Percentiles rank a stretch among this genome's conserved stretches.
phyloP scores from a whole-genome alignment of 2,329 filamentous ascomycete genomes.

The Cladobotryum protrusum region DNA sequence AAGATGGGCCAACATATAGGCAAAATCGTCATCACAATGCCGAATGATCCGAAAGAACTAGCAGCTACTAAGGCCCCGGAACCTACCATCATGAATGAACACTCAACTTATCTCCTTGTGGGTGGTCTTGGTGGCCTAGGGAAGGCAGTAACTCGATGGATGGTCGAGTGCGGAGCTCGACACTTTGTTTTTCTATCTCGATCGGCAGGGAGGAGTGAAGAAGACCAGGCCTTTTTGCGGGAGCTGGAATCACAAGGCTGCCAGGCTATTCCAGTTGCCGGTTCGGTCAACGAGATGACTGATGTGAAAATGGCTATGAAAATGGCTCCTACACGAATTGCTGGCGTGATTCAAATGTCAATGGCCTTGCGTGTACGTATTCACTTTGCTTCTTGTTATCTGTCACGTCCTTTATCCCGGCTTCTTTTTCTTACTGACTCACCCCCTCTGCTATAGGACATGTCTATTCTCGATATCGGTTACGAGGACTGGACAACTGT shows the following conservation, averaged over 20 bases:
- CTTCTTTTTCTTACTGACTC: too few relatives aligned
- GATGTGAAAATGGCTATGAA: slow-evolving; percentile 6
- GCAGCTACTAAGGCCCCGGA: not conserved
- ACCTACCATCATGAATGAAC: too few relatives aligned
- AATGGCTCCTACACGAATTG: slow-evolving; percentile 19
- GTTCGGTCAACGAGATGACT: slow-evolving; percentile 2
- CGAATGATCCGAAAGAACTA: not conserved
- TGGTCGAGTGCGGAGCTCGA: slow-evolving; percentile 19
- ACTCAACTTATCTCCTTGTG: slow-evolving; percentile 15
- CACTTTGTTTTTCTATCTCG: slow-evolving; percentile 20
- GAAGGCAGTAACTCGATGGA: slow-evolving; percentile 11
- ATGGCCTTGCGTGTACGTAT: slow-evolving; percentile 24
- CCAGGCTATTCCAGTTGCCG: slow-evolving; percentile 16
- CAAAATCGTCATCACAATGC: slow-evolving; percentile 15
- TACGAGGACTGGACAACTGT: not conserved
- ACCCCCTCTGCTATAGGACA: too few relatives aligned
- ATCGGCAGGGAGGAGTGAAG: not conserved
- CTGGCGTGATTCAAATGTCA: slow-evolving; percentile 31
- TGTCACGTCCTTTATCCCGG: too few relatives aligned
- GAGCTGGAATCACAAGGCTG: slow-evolving; percentile 17
- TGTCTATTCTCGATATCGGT: not conserved
- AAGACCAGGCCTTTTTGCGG: slow-evolving; percentile 9
- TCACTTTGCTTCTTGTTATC: not conserved
- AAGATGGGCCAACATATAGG: slow-evolving; percentile 16
- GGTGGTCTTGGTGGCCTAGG: slow-evolving; percentile 19